Evolutionary conservation across 345 rosid genomes (phyloP).

Genomic region (Angophora floribunda): DNA sequence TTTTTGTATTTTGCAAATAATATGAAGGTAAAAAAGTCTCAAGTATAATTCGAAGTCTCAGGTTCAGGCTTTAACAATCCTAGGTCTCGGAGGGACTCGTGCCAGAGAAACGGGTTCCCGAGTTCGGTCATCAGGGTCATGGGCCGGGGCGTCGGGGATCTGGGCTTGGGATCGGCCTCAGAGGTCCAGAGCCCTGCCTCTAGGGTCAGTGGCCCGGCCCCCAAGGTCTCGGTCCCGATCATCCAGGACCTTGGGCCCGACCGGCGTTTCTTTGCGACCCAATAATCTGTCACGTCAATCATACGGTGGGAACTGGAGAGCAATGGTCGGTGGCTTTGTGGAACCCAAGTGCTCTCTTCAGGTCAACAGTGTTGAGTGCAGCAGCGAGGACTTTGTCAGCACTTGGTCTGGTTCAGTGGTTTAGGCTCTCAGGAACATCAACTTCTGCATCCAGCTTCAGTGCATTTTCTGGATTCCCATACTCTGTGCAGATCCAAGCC

Average conservation of each 20-base stretch:
- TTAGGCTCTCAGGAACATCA: conserved; percentile 43
- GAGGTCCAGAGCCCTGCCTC: neutral
- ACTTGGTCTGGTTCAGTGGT: conserved; percentile 47
- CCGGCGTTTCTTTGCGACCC: neutral
- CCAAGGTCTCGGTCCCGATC: neutral
- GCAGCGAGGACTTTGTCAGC: conserved; percentile 68
- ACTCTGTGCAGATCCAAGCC: no score
- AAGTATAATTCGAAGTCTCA: neutral
- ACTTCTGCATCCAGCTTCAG: conserved; percentile 42
- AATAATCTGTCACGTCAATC: neutral
- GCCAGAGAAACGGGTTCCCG: neutral
- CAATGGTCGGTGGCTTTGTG: conserved; percentile 70
- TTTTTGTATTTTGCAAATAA: neutral
- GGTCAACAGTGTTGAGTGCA: conserved; percentile 78
- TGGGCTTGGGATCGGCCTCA: neutral
- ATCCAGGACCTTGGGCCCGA: neutral
- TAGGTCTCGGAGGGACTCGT: neutral
- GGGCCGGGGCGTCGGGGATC: neutral
- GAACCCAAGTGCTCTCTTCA: conserved; percentile 61
- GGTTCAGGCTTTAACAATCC: neutral
- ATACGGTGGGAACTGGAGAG: conserved; percentile 33
- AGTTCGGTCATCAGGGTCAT: neutral
- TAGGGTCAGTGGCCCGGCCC: neutral
- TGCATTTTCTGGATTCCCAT: neutral
- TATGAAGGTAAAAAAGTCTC: neutral